Evolutionary conservation across 495 filamentous ascomycete species (phyloP), one percentile per base, ranked within the genome.

Genomic region (Penicillium antarcticum): DNA sequence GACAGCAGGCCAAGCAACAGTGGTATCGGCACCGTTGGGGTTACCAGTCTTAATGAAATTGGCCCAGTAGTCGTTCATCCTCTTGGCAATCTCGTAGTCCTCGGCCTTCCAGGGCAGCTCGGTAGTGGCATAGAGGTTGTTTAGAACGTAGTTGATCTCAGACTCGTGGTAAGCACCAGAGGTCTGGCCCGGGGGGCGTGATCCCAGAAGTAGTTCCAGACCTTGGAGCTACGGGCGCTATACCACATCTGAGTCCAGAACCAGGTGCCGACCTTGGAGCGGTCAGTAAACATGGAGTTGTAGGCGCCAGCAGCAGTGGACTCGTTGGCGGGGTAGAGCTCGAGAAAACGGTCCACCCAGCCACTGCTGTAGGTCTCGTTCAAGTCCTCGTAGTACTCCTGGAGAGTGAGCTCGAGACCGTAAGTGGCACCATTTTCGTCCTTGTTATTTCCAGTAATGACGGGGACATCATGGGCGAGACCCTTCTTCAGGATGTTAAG

Each of bases 381-480:
- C 57, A 38, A 35, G 32, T 29, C 50, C 19, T 45, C 7, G 4
- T 4, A 1, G 7, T 68, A 68, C 34, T 65, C 56, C 11, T 32
- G 33, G 1, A 61, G 38, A 4, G 59, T 63, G 49, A 63, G 61
- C 43, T 58, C 37, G 26, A 54, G 58, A 4, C 23, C 26, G 8
- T 48, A 44, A 0, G 61, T 49, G 14, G 65, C 65, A 16, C 65
- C 65, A 18, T 47, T 58, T 33, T 68, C 65, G n/a, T 68, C 65
- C 31, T 61, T 65, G 31, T 52, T 62, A 53, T 68, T 68, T 26
- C 62, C 62, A 2, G 65, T 65, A 31, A 68, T 60, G 14, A 68
- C 48, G 34, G 65, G 65, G 74, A 78, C 34, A 66, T 80, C 29
- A 51, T 68, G 49, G 55, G 62, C 65, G 0, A 57, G 57, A 1